A percentile compares a stretch with the other conserved stretches of the same genome.
These are phyloP conservation scores for Skeletonema potamos DNA, from an alignment of 108 stramenopile species.

Conservation along the genomic window DNA sequence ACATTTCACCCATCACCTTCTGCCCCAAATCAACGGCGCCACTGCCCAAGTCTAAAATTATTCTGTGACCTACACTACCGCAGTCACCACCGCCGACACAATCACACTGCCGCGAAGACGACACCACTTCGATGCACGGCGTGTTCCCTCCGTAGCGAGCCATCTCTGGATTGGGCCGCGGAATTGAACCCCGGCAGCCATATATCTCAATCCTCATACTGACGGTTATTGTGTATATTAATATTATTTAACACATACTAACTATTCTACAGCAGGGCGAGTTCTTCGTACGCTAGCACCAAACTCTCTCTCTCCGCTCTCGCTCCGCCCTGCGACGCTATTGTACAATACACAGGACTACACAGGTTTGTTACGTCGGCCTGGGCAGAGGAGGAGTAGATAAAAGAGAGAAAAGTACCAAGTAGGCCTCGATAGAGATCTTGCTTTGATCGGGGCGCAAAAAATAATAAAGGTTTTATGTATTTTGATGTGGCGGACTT, in stretches of 20 bases:
- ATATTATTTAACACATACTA: background rate
- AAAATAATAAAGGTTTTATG: no score
- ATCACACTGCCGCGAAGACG: background rate
- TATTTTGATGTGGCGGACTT: no score
- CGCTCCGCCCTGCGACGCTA: no score
- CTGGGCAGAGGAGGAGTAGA: no score
- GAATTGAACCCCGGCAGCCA: slow-evolving; percentile 39
- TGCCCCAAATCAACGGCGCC: slow-evolving; percentile 41
- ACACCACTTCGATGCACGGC: slow-evolving; percentile 37
- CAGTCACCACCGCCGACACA: background rate
- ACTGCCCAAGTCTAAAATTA: slow-evolving; percentile 35
- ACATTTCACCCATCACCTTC: slow-evolving; percentile 34
- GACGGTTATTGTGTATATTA: background rate
- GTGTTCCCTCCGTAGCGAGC: slow-evolving; percentile 38
- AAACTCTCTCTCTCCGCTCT: no score
- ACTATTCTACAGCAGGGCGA: no score
- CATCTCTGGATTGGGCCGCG: slow-evolving; percentile 36
- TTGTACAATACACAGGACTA: no score
- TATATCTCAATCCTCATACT: slow-evolving; percentile 38
- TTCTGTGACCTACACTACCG: slow-evolving; percentile 14
- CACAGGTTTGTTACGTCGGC: no score
- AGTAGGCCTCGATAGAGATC: no score
- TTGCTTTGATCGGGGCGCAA: no score
- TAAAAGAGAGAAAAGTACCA: no score
- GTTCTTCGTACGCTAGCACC: no score